Conservation (phyloP, 768 basidiomycete species). For the Tulasnella sp. region DNA sequence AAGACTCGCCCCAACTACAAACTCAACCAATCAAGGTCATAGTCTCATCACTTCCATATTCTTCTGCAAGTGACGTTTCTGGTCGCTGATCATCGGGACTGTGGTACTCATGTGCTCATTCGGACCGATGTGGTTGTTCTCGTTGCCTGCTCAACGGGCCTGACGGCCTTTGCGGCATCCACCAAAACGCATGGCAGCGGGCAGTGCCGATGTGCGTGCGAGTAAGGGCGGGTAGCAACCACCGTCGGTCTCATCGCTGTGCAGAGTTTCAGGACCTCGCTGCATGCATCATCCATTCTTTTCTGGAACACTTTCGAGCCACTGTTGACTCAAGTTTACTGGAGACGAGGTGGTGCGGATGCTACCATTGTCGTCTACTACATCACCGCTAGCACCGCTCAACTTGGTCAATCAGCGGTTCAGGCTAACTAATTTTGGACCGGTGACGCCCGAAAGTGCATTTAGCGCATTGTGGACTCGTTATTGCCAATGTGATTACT, state of each 20-base stretch:
- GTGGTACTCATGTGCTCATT: not conserved
- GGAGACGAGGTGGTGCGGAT: not conserved
- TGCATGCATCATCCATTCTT: not conserved
- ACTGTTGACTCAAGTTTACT: not conserved
- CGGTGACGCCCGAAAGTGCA: not conserved
- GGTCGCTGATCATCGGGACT: slow-evolving; percentile 1
- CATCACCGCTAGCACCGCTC: slow-evolving; percentile 1
- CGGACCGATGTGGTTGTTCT: not conserved
- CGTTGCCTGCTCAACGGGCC: slow-evolving; percentile 5
- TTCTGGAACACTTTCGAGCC: not conserved
- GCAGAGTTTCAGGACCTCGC: not conserved
- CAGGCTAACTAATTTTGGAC: not conserved
- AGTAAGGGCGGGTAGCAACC: not conserved
- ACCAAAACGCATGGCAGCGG: not conserved
- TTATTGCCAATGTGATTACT: not conserved
- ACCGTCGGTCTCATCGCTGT: not conserved
- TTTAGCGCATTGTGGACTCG: not conserved
- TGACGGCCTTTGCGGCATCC: not conserved
- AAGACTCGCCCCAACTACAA: not conserved
- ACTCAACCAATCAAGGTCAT: not conserved
- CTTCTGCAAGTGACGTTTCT: not conserved
- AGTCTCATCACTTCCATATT: not conserved
- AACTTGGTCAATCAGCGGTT: not conserved
- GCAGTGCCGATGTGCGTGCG: slow-evolving; percentile 4
- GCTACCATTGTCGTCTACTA: not conserved